Percentiles rank a stretch among this genome's conserved stretches.
Conservation (phyloP, 345 rosid genomes). For the Aquilaria sinensis region DNA sequence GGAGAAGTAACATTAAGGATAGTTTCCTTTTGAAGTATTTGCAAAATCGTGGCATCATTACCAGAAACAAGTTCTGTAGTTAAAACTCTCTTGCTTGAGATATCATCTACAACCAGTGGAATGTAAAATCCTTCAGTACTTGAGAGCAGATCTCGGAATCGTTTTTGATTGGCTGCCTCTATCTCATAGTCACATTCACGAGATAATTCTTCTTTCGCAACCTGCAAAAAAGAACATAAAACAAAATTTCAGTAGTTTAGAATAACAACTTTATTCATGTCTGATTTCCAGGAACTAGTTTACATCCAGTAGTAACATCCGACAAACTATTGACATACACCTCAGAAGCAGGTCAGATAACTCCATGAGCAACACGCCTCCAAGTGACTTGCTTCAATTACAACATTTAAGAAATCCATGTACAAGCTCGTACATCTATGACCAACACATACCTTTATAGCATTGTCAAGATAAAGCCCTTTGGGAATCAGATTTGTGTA, state of each 20-base stretch:
- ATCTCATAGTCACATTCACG: constrained; percentile 88
- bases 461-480: constrained; percentile 90
- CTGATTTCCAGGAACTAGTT: not conserved
- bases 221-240: constrained; percentile 38
- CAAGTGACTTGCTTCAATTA: not conserved
- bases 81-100: constrained; percentile 78
- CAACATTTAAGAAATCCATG: not conserved
- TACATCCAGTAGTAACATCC: not conserved
- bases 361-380: not conserved
- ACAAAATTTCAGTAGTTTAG: not conserved
- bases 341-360: constrained; percentile 5
- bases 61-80: constrained; percentile 84
- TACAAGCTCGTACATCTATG: not conserved
- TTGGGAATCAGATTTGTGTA: constrained; percentile 88
- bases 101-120: constrained; percentile 65
- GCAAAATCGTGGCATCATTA: constrained; percentile 16
- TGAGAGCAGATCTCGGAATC: constrained; percentile 53
- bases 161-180: constrained; percentile 86
- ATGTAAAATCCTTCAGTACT: constrained; percentile 60
- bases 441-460: constrained; percentile 59
- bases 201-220: constrained; percentile 88
- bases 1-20: not conserved
- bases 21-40: constrained; percentile 1
- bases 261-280: not conserved
- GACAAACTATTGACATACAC: not conserved